These are phyloP conservation scores for Gossypium laxum DNA, from an alignment of 441 rosid species.

Conservation along the genomic window DNA sequence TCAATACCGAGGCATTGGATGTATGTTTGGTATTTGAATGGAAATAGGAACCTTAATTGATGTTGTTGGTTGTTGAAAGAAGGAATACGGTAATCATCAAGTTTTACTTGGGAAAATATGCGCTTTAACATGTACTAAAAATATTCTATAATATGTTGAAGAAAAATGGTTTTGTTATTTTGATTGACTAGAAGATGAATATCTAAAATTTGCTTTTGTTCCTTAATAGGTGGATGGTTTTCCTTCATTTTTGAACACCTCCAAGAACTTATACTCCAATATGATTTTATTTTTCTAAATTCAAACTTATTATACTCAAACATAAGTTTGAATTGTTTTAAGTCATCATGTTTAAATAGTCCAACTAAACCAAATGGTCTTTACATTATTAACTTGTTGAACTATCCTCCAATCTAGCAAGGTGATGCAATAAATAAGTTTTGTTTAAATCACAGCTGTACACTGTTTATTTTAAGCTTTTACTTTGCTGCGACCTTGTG, in stretches of 20 bases:
- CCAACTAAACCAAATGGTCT: neutral
- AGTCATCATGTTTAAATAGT: neutral
- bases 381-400: neutral
- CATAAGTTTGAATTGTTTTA: neutral
- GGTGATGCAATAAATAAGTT: too few relatives aligned
- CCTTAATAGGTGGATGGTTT: neutral
- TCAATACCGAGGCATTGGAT: neutral
- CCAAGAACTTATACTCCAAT: neutral
- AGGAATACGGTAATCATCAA: neutral
- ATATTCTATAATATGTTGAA: too few relatives aligned
- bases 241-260: neutral
- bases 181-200: neutral
- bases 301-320: constrained; percentile 1
- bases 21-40: neutral
- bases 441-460: too few relatives aligned
- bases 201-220: neutral
- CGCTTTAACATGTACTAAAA: neutral
- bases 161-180: neutral
- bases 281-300: constrained; percentile 2
- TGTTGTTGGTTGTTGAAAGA: neutral
- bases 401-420: too few relatives aligned
- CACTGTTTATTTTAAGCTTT: neutral
- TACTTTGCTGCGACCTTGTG: neutral
- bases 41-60: neutral
- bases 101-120: neutral